Conservation (phyloP, 495 filamentous ascomycete genomes). For the Aspergillus bertholletiae region DNA sequence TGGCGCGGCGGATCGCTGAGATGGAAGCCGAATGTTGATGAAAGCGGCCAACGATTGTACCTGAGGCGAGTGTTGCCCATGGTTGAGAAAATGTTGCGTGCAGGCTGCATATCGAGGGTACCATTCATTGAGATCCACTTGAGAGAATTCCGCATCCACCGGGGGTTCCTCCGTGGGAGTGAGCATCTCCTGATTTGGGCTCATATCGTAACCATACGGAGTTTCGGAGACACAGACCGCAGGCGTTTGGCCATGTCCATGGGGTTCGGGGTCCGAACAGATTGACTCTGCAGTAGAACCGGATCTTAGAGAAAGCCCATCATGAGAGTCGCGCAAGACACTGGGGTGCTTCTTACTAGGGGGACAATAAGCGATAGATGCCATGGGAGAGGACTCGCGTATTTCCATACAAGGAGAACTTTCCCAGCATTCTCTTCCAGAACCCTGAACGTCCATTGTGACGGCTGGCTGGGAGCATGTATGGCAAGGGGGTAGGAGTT, state of each 20-base stretch:
- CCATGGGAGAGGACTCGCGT: constrained; percentile 28
- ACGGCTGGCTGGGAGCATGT: constrained; percentile 32
- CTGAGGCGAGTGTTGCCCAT: constrained; percentile 69
- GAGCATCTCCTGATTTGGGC: constrained; percentile 7
- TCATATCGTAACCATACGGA: neutral
- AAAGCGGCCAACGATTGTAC: constrained; percentile 91
- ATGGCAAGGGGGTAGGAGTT: too few species aligned
- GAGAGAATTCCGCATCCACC: constrained; percentile 29
- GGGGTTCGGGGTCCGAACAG: constrained; percentile 22
- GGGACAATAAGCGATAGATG: constrained; percentile 21
- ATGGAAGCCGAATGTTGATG: constrained; percentile 70
- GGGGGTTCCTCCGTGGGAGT: constrained; percentile 13
- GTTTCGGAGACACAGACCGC: constrained; percentile 5
- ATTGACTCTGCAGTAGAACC: constrained; percentile 21
- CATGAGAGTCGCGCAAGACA: neutral
- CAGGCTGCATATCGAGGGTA: constrained; percentile 84
- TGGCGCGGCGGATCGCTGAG: constrained; percentile 25
- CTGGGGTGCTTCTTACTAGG: constrained; percentile 26
- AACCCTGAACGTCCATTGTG: constrained; percentile 34
- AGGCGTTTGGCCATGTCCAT: constrained; percentile 8
- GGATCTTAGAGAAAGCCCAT: constrained; percentile 12
- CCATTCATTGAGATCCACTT: constrained; percentile 79
- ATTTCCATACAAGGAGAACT: constrained; percentile 32
- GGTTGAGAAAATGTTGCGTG: constrained; percentile 81
- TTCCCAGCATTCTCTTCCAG: constrained; percentile 37